phyloP scores from a whole-genome alignment of 1,284 basidiomycete genomes.

The Inonotus obliquus region DNA sequence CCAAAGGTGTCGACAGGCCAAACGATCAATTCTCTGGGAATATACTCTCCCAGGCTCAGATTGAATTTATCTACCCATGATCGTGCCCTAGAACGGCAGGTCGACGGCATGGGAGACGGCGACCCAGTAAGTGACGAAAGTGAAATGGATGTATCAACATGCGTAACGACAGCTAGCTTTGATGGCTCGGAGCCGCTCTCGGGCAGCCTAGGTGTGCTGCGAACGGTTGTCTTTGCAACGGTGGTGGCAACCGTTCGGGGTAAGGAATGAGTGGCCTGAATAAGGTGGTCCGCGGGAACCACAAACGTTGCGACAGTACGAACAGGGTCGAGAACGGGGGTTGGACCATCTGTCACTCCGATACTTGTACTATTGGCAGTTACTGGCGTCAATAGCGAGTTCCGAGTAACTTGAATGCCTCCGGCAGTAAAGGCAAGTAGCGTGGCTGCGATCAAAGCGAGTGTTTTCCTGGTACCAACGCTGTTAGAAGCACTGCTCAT shows the following conservation, averaged over 20 bases:
- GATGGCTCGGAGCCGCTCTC: not conserved
- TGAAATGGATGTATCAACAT: not conserved
- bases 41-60: conserved; percentile 6
- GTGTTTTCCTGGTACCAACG: conserved; percentile 6
- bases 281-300: not conserved
- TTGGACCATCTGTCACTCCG: not conserved
- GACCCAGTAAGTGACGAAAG: not conserved
- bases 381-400: not conserved
- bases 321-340: not conserved
- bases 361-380: not conserved
- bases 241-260: not conserved
- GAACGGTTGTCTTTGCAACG: not conserved
- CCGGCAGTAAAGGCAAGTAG: conserved; percentile 11
- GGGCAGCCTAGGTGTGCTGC: not conserved
- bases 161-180: not conserved
- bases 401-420: not conserved
- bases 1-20: conserved; percentile 3
- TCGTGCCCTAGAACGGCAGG: not conserved
- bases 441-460: conserved; percentile 12
- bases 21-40: conserved; percentile 14
- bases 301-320: not conserved
- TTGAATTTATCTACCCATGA: conserved; percentile 10
- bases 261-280: not conserved
- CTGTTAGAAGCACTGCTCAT: not conserved
- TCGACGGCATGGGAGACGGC: not conserved